A percentile compares a stretch with the other conserved stretches of the same genome.
These are phyloP conservation scores for Lanmaoa pseudosensibilis DNA, from an alignment of 768 basidiomycete genomes.

Conservation along the genomic window DNA sequence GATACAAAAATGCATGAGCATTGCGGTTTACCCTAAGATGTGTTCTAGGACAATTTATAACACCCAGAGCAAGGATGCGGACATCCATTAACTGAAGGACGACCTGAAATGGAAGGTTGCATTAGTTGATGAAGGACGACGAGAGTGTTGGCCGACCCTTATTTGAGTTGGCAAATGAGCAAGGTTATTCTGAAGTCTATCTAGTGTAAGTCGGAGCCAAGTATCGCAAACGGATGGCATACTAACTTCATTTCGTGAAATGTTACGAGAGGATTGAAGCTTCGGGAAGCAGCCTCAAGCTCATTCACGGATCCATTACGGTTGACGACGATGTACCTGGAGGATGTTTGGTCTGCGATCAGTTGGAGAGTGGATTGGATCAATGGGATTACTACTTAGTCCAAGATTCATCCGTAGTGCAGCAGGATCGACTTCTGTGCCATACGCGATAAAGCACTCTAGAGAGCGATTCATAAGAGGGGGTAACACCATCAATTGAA, in stretches of 20 bases:
- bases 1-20: conserved; percentile 67
- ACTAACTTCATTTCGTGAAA: conserved; percentile 77
- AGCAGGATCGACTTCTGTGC: conserved; percentile 68
- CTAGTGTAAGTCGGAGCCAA: conserved; percentile 4
- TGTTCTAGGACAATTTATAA: conserved; percentile 56
- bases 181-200: conserved; percentile 66
- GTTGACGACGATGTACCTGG: conserved; percentile 72
- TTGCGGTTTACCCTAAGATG: conserved; percentile 61
- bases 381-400: conserved; percentile 55
- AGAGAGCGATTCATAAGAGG: conserved; percentile 11
- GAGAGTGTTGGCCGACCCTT: conserved; percentile 45
- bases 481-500: background rate
- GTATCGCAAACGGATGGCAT: background rate
- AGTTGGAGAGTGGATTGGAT: background rate
- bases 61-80: conserved; percentile 71
- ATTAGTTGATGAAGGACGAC: conserved; percentile 6
- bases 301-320: conserved; percentile 76
- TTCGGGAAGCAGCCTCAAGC: conserved; percentile 64
- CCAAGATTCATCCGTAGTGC: conserved; percentile 81
- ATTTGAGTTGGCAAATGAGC: conserved; percentile 65
- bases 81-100: conserved; percentile 71
- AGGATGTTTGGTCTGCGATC: background rate
- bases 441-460: conserved; percentile 65
- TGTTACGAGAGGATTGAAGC: conserved; percentile 63
- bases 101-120: conserved; percentile 41